A percentile compares a stretch with the other conserved stretches of the same genome.
Conservation (phyloP, 306 rosid species). For the Gynostemma pentaphyllum region DNA sequence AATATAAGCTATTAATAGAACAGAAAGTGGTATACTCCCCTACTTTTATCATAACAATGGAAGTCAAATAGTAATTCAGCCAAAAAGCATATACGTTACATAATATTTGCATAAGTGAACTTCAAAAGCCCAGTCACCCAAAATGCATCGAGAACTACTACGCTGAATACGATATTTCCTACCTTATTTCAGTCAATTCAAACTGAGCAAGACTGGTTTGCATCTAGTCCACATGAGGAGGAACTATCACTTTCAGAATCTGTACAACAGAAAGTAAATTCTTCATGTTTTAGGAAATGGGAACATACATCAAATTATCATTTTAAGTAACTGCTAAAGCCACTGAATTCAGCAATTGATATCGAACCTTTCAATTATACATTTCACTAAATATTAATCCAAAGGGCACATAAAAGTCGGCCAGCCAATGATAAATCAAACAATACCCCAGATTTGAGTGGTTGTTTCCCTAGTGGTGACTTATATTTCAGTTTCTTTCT, state of each 20-base stretch:
- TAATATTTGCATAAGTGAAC: not conserved
- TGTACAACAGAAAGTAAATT: conserved; percentile 24
- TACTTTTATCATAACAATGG: not conserved
- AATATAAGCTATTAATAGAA: not conserved
- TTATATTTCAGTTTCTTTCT: not conserved
- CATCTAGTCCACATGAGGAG: conserved; percentile 59
- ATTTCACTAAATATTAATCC: not conserved
- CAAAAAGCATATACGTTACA: not conserved
- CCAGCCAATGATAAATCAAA: not conserved
- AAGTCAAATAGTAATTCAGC: not conserved
- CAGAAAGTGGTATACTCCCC: not conserved
- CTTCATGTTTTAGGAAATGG: conserved; percentile 4
- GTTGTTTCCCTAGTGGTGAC: not conserved
- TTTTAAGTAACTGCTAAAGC: not conserved
- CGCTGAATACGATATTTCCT: not conserved
- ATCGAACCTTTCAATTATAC: not conserved
- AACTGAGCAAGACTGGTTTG: conserved; percentile 32
- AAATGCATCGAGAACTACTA: not conserved
- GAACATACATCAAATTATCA: conserved; percentile 9
- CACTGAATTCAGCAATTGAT: not conserved
- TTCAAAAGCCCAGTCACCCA: not conserved
- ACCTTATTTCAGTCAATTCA: conserved; percentile 20
- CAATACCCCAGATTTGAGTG: not conserved
- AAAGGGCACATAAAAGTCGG: not conserved
- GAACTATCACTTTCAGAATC: conserved; percentile 68